Percentiles rank a stretch among this genome's conserved stretches.
Evolutionary conservation across 108 stramenopile genomes (phyloP).

Genomic region (Cyclotella kingstonii): DNA sequence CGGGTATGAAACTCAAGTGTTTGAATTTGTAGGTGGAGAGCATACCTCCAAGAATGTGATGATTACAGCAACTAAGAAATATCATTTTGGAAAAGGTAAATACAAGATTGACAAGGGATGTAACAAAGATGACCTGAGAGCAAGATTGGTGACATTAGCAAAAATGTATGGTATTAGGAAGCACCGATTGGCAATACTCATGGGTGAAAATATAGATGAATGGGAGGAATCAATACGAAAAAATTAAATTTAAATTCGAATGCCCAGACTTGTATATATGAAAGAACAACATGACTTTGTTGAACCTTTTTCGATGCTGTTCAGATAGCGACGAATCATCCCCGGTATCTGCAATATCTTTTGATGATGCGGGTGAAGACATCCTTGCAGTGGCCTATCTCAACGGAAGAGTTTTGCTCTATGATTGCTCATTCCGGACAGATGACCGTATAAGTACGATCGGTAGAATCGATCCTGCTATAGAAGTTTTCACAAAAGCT

Average conservation of each 20-base stretch:
- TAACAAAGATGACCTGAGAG: constrained; percentile 23
- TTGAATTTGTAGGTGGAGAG: constrained; percentile 86
- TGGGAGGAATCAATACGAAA: not conserved
- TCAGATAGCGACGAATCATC: not conserved
- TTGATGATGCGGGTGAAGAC: not conserved
- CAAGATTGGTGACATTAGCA: constrained; percentile 50
- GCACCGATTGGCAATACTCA: constrained; percentile 58
- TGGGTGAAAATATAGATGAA: constrained; percentile 46
- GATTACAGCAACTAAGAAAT: constrained; percentile 64
- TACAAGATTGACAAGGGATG: not conserved
- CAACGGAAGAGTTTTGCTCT: constrained; percentile 2
- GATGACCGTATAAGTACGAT: not conserved
- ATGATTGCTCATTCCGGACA: not conserved
- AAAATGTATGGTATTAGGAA: constrained; percentile 58
- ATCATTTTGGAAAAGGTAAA: not conserved
- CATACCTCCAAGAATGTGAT: constrained; percentile 89
- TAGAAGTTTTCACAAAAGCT: not conserved
- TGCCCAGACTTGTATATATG: not conserved
- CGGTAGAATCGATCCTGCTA: not conserved
- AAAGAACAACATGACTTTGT: not conserved
- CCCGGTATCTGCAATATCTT: not conserved
- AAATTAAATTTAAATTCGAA: not conserved
- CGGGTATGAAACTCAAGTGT: constrained; percentile 84
- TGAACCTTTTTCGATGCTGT: not conserved
- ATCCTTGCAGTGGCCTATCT: not conserved